Conservation (phyloP, 345 rosid species). For the Geranium rotundifolium region DNA sequence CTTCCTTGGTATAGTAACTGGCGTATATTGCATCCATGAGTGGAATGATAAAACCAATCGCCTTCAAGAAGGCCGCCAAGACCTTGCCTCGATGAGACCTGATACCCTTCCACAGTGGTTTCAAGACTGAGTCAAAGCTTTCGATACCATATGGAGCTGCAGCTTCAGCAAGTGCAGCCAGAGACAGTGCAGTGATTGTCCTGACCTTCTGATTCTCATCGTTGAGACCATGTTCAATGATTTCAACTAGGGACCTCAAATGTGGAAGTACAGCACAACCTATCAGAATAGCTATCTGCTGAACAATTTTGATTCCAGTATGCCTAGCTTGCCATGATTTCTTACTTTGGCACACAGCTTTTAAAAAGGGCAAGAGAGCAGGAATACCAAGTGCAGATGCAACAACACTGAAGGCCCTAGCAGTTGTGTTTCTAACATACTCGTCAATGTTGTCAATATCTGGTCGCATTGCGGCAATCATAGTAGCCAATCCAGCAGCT, state of each 20-base stretch:
- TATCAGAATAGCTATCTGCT: slow-evolving; percentile 93
- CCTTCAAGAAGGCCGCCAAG: slow-evolving; percentile 95
- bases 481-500: slow-evolving; percentile 97
- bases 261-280: slow-evolving; percentile 99
- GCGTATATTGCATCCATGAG: slow-evolving; percentile 95
- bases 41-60: slow-evolving; percentile 93
- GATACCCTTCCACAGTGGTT: slow-evolving; percentile 97
- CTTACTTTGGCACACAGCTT: slow-evolving; percentile 98
- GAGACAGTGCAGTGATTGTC: slow-evolving; percentile 90
- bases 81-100: slow-evolving; percentile 97
- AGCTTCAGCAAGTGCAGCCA: slow-evolving; percentile 99
- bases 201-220: slow-evolving; percentile 98
- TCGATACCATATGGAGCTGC: slow-evolving; percentile 98
- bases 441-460: slow-evolving; percentile 97
- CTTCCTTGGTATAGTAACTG: slow-evolving; percentile 89
- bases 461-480: slow-evolving; percentile 99
- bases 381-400: slow-evolving; percentile 99
- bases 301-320: slow-evolving; percentile 99
- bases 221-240: slow-evolving; percentile 81
- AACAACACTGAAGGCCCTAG: slow-evolving; percentile 98
- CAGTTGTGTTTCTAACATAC: slow-evolving; percentile 96
- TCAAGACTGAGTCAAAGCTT: slow-evolving; percentile 89
- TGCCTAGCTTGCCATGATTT: slow-evolving; percentile 99
- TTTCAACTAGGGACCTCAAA: slow-evolving; percentile 78
- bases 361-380: slow-evolving; percentile 80